Percentiles rank a stretch among this genome's conserved stretches.
phyloP scores from a whole-genome alignment of 2,329 filamentous ascomycete species.

The Cercospora brassicicola region DNA sequence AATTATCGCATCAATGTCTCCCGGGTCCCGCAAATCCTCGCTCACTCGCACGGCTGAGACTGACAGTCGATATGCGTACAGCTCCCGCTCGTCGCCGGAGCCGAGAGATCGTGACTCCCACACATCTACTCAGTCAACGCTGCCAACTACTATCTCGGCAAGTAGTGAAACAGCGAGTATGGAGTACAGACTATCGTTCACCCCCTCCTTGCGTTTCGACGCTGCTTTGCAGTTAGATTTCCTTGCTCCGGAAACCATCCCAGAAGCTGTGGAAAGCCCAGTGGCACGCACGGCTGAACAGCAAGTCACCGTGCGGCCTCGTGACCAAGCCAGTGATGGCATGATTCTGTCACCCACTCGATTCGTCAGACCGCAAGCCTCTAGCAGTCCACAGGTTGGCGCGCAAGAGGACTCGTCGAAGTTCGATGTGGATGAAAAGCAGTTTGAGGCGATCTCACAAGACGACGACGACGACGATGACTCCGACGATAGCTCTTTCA shows the following conservation, averaged over 20 bases:
- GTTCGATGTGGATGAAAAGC: neutral
- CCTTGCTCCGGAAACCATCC: constrained; percentile 18
- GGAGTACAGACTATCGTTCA: constrained; percentile 12
- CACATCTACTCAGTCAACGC: constrained; percentile 17
- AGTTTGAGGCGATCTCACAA: neutral
- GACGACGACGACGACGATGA: neutral
- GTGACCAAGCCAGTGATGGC: neutral
- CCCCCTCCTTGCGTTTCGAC: constrained; percentile 10
- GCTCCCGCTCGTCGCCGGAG: constrained; percentile 27
- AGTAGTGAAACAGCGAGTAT: constrained; percentile 20
- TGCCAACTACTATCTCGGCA: constrained; percentile 19
- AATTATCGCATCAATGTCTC: constrained; percentile 25
- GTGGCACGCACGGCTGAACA: neutral
- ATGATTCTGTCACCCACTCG: neutral
- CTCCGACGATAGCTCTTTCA: neutral
- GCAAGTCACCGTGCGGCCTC: neutral
- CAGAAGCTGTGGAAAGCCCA: constrained; percentile 20
- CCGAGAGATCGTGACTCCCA: constrained; percentile 4
- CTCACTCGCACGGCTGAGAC: constrained; percentile 15
- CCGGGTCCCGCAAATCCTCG: constrained; percentile 16
- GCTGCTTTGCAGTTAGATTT: constrained; percentile 14
- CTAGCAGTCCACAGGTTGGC: neutral
- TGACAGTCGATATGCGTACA: constrained; percentile 14
- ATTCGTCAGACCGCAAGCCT: neutral
- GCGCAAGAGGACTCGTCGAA: neutral